Conservation (phyloP, 495 filamentous ascomycete genomes). For the Tuber aestivum region DNA sequence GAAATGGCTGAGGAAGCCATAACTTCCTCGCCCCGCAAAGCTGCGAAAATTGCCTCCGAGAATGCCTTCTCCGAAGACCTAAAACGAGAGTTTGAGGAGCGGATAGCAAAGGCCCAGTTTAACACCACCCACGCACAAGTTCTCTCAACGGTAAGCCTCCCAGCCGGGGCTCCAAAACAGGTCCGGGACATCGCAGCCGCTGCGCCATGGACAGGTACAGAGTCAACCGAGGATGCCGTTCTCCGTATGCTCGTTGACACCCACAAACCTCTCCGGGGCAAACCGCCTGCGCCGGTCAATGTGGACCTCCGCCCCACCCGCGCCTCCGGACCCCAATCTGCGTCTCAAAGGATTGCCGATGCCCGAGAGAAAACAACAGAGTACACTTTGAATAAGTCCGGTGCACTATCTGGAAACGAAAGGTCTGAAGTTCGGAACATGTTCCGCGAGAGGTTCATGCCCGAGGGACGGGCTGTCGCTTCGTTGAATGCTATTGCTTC, state of each 20-base stretch:
- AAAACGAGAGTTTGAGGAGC: conserved; percentile 65
- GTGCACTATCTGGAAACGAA: conserved; percentile 61
- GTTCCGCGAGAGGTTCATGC: conserved; percentile 72
- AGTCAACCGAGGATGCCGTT: conserved; percentile 65
- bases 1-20: conserved; percentile 37
- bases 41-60: conserved; percentile 58
- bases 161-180: conserved; percentile 61
- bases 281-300: conserved; percentile 25
- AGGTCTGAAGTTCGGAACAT: conserved; percentile 61
- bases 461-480: conserved; percentile 68
- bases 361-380: conserved; percentile 71
- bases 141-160: conserved; percentile 61
- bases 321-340: conserved; percentile 42
- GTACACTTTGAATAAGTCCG: conserved; percentile 61
- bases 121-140: conserved; percentile 61
- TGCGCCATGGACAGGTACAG: conserved; percentile 71
- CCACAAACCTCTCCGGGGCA: conserved; percentile 61
- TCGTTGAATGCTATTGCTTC: conserved; percentile 72
- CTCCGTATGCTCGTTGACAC: conserved; percentile 84
- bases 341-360: conserved; percentile 54
- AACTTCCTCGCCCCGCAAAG: conserved; percentile 26
- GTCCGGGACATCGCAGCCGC: conserved; percentile 66
- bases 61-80: conserved; percentile 84
- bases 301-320: conserved; percentile 59
- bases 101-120: conserved; percentile 66